Percentiles rank a stretch among this genome's conserved stretches.
These are phyloP conservation scores for Cryptococcus wingfieldii DNA, from an alignment of 1,284 basidiomycete genomes.

Conservation along the genomic window DNA sequence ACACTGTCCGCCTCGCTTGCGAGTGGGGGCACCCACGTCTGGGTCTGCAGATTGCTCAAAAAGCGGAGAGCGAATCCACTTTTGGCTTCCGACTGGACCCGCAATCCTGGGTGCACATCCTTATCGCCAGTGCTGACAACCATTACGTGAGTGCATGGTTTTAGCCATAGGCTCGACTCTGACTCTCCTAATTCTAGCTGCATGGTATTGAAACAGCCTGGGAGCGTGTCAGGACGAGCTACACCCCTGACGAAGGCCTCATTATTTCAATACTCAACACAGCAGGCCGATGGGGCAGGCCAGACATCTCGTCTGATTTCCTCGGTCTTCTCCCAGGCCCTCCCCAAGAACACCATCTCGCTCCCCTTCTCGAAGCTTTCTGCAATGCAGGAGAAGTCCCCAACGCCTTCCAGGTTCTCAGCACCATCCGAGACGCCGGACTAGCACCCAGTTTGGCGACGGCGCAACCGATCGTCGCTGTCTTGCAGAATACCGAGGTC, in stretches of 20 bases:
- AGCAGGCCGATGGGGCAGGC: conserved; percentile 64
- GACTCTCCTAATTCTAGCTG: conserved; percentile 49
- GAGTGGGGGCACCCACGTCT: conserved; percentile 33
- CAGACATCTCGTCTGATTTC: conserved; percentile 63
- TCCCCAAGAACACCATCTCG: conserved; percentile 56
- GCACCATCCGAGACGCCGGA: conserved; percentile 30
- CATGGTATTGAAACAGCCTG: conserved; percentile 65
- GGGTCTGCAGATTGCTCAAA: conserved; percentile 30
- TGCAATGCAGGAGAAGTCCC: conserved; percentile 39
- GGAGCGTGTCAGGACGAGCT: conserved; percentile 58
- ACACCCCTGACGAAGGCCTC: conserved; percentile 68
- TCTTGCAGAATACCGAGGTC: conserved; percentile 54
- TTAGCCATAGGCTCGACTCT: background rate
- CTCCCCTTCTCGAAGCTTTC: conserved; percentile 45
- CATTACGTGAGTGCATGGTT: conserved; percentile 32
- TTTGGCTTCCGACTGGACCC: conserved; percentile 9
- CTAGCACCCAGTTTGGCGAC: conserved; percentile 31
- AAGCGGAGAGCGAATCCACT: conserved; percentile 14
- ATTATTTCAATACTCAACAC: conserved; percentile 65
- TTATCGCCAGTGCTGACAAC: conserved; percentile 31
- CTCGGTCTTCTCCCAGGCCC: conserved; percentile 54
- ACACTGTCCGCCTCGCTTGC: conserved; percentile 27
- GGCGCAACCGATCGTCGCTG: conserved; percentile 52
- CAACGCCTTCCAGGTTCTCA: conserved; percentile 38
- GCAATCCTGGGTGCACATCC: conserved; percentile 32